A percentile compares a stretch with the other conserved stretches of the same genome.
Evolutionary conservation across 2,329 filamentous ascomycete genomes (phyloP).

Genomic region (Daldinia sp.): DNA sequence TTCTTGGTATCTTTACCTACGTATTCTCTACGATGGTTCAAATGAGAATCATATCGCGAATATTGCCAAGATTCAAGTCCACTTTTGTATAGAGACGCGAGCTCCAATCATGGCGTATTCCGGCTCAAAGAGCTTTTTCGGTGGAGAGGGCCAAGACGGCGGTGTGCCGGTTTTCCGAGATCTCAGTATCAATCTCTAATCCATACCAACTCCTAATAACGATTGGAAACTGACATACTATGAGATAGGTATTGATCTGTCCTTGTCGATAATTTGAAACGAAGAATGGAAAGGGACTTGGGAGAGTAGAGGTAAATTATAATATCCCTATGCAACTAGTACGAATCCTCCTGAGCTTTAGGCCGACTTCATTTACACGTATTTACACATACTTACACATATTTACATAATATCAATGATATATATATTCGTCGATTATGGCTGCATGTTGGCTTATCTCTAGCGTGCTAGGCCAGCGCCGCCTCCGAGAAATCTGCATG

Average conservation of each 20-base stretch:
- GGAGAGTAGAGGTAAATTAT: neutral
- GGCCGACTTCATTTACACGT: neutral
- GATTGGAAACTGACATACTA: neutral
- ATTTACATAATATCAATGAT: neutral
- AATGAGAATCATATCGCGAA: conserved; percentile 25
- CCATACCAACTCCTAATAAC: conserved; percentile 1
- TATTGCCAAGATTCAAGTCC: conserved; percentile 30
- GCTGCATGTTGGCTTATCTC: neutral
- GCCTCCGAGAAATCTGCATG: neutral
- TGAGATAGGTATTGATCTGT: neutral
- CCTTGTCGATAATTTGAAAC: neutral
- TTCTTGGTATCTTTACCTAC: neutral
- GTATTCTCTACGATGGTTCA: neutral
- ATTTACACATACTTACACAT: no score
- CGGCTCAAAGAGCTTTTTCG: conserved; percentile 33
- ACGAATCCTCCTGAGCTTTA: neutral
- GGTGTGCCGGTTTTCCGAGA: conserved; percentile 36
- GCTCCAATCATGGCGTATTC: conserved; percentile 32
- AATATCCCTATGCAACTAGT: neutral
- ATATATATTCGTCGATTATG: neutral
- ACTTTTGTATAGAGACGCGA: conserved; percentile 21
- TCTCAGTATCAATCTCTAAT: conserved; percentile 4
- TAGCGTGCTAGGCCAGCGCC: neutral
- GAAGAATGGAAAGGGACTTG: neutral
- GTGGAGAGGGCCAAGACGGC: conserved; percentile 36